Base-by-base conservation (phyloP, 116 monocot genomes). In the Posidonia oceanica region DNA sequence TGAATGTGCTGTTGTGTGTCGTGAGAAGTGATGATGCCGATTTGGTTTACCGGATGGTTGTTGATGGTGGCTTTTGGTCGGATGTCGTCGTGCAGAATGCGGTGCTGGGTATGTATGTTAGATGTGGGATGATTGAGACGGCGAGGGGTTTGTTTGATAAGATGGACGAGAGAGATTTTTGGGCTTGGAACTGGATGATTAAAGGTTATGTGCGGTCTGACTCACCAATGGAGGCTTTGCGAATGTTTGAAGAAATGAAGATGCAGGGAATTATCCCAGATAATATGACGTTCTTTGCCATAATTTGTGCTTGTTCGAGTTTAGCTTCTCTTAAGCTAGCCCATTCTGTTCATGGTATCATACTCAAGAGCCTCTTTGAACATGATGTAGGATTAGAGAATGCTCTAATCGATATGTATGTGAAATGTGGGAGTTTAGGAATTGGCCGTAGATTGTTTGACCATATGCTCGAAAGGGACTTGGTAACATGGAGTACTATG, bases 401-500 rank as follows among this genome's bases (percentile, higher is more conserved):
- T 21, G 76, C 83, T 7, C 69, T 83, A 20, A 40, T 75, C 37
- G 69, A 73, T 58, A 64, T 83, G 72, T 76, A 78, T 66, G 63
- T 66, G 3, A 77, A 74, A 51, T 81, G 77, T 63, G 65, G 76
- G 39, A 59, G 60, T 3, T 36, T 66, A 20, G 61, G 54, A 10
- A 37, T 37, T 37, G 81, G 74, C 14, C 61, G 66, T 42, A 66
- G 62, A 10, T 17, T 81, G 5, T 81, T 81, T 17, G 42, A 70
- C 14, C 15, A 51, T 8, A 64, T 71, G 23, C 21, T 39, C 20
- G 51, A 44, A 10, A 66, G 59, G 51, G 52, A 71, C 59, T 39
- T 59, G 4, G 66, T 40, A 37, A 48, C 78, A 60, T 80, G 77
- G 78, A 77, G 65, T 59, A 36, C 41, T 16, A 75, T 80, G 77